Evolutionary conservation across 345 rosid genomes (phyloP).

Genomic region (Syzygium aqueum): DNA sequence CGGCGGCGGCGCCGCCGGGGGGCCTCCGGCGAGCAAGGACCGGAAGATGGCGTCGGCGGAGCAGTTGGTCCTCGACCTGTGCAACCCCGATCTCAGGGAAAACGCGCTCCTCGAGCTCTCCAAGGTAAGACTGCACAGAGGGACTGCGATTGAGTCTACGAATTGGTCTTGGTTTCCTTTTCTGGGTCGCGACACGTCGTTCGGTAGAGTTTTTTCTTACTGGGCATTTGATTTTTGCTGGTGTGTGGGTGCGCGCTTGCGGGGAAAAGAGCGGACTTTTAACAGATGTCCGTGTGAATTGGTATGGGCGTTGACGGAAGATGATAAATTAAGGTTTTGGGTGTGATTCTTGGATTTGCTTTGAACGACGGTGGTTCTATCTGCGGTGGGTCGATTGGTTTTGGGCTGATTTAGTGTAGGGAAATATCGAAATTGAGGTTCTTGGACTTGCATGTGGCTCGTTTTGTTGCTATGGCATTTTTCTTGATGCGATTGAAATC

Average conservation of each 20-base stretch:
- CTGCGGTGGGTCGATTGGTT: neutral
- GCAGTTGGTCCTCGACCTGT: conserved; percentile 84
- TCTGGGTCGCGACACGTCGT: neutral
- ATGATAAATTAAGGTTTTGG: neutral
- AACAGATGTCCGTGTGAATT: neutral
- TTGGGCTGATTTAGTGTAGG: neutral
- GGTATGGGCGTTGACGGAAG: neutral
- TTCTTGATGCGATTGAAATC: neutral
- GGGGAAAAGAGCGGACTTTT: neutral
- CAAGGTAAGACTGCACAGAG: conserved; percentile 28
- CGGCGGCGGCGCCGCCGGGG: conserved; percentile 22
- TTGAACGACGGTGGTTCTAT: neutral
- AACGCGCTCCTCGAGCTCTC: conserved; percentile 64
- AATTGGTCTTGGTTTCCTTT: neutral
- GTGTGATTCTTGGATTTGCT: neutral
- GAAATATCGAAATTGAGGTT: neutral
- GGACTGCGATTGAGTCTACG: neutral
- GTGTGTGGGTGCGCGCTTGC: neutral
- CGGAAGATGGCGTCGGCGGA: conserved; percentile 88
- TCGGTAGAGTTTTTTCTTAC: neutral
- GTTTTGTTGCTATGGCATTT: neutral
- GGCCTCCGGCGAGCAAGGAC: conserved; percentile 60
- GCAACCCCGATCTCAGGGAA: conserved; percentile 91
- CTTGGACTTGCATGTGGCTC: neutral
- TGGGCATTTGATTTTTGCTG: neutral